A percentile compares a stretch with the other conserved stretches of the same genome.
These are phyloP conservation scores for Penicillium canescens DNA, from an alignment of 495 filamentous ascomycete genomes.

Conservation along the genomic window DNA sequence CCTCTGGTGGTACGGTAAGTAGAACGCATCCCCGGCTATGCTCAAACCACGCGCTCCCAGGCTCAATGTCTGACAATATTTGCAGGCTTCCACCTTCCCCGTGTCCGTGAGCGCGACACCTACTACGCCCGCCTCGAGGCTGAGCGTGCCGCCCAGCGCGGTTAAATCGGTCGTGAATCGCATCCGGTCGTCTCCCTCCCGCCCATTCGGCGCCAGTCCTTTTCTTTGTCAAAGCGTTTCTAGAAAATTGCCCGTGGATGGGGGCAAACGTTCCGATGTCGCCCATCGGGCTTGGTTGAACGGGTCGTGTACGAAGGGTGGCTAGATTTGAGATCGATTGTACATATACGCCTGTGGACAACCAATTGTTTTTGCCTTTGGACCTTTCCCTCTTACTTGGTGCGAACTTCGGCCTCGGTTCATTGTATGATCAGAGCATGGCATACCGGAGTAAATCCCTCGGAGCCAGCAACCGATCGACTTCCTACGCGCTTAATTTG, in stretches of 20 bases:
- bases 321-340: slow-evolving; percentile 22
- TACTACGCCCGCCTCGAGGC: slow-evolving; percentile 78
- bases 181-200: slow-evolving; percentile 13
- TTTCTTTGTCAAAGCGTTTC: slow-evolving; percentile 19
- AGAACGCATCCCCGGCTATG: slow-evolving; percentile 7
- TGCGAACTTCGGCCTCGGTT: not conserved
- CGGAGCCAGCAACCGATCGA: not conserved
- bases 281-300: slow-evolving; percentile 12
- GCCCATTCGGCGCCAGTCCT: slow-evolving; percentile 23
- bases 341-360: slow-evolving; percentile 31
- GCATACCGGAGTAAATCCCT: no score
- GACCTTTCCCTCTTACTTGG: not conserved
- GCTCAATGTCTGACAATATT: not conserved
- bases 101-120: slow-evolving; percentile 69
- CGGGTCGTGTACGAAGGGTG: slow-evolving; percentile 18
- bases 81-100: slow-evolving; percentile 76
- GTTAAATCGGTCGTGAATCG: slow-evolving; percentile 27
- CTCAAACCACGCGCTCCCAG: not conserved
- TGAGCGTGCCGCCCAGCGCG: slow-evolving; percentile 53
- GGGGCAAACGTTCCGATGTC: not conserved
- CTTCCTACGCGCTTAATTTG: not conserved
- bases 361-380: slow-evolving; percentile 17
- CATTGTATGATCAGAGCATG: no score
- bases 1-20: slow-evolving; percentile 81
- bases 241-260: slow-evolving; percentile 8